A percentile compares a stretch with the other conserved stretches of the same genome.
Evolutionary conservation across 371 early-diverging fungal genomes (phyloP).

Genomic region (Synchytrium microbalum): DNA sequence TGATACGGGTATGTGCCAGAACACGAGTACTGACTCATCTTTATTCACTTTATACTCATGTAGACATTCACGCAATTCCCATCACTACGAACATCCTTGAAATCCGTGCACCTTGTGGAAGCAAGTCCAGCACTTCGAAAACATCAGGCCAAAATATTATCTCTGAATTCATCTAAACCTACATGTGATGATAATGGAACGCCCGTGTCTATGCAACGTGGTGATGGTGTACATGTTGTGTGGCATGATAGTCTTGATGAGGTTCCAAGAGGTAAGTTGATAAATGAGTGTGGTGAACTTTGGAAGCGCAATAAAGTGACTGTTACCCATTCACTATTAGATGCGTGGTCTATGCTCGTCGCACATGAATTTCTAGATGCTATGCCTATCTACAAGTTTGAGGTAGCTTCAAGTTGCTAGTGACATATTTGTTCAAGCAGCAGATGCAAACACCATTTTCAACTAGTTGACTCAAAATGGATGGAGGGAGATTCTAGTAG

Average conservation of each 20-base stretch:
- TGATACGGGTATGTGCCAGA: conserved; percentile 57
- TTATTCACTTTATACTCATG: background rate
- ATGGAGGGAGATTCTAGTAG: conserved; percentile 86
- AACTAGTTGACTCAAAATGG: conserved; percentile 57
- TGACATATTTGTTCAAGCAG: too few relatives aligned
- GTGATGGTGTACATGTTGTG: conserved; percentile 28
- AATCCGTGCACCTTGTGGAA: conserved; percentile 72
- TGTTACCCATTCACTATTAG: too few relatives aligned
- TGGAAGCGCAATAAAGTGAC: too few relatives aligned
- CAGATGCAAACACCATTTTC: background rate
- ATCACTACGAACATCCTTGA: conserved; percentile 52
- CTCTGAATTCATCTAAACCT: background rate
- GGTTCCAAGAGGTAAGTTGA: conserved; percentile 41
- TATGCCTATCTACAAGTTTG: conserved; percentile 79
- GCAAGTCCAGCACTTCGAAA: conserved; percentile 68
- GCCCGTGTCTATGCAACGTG: conserved; percentile 26
- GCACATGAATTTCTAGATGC: conserved; percentile 98
- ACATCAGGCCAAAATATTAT: conserved; percentile 48
- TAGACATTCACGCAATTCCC: conserved; percentile 58
- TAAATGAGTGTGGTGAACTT: too few relatives aligned
- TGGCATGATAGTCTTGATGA: conserved; percentile 72
- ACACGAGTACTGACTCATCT: background rate
- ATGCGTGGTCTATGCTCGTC: conserved; percentile 26
- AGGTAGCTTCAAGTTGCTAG: conserved; percentile 37
- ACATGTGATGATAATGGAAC: too few relatives aligned